Conservation (phyloP, 1,139 yeast species). For the Taphrina communis region DNA sequence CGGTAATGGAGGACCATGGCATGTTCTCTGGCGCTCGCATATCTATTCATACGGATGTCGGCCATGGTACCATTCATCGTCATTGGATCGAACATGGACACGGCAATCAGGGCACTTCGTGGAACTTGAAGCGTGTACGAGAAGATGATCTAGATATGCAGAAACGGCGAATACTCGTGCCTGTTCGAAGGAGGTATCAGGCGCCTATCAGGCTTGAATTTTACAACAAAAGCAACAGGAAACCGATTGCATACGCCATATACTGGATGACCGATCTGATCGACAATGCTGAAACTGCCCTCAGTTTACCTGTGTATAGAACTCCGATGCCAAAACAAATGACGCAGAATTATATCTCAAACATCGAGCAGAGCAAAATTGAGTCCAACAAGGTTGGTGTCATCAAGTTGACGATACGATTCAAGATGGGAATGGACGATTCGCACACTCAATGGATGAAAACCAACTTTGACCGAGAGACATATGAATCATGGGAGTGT, state of each 20-base stretch:
- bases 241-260: constrained; percentile 39
- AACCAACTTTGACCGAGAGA: constrained; percentile 36
- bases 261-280: constrained; percentile 40
- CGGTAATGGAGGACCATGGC: constrained; percentile 23
- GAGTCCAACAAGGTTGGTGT: constrained; percentile 23
- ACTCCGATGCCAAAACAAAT: constrained; percentile 38
- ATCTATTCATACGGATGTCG: constrained; percentile 28
- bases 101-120: constrained; percentile 17
- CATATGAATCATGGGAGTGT: constrained; percentile 36
- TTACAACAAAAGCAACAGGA: constrained; percentile 22
- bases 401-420: constrained; percentile 23
- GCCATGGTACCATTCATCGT: constrained; percentile 16
- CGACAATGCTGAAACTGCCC: constrained; percentile 34
- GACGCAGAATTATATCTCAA: constrained; percentile 38
- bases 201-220: constrained; percentile 38
- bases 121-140: constrained; percentile 29
- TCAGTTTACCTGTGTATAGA: constrained; percentile 35
- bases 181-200: constrained; percentile 39
- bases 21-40: constrained; percentile 27
- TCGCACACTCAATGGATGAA: constrained; percentile 30
- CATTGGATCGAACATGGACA: constrained; percentile 8
- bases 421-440: constrained; percentile 40
- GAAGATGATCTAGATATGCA: constrained; percentile 16
- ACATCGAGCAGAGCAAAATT: constrained; percentile 17
- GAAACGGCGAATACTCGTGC: constrained; percentile 24